These are phyloP conservation scores for Pholiota molesta DNA, from an alignment of 768 basidiomycete species.

Conservation along the genomic window DNA sequence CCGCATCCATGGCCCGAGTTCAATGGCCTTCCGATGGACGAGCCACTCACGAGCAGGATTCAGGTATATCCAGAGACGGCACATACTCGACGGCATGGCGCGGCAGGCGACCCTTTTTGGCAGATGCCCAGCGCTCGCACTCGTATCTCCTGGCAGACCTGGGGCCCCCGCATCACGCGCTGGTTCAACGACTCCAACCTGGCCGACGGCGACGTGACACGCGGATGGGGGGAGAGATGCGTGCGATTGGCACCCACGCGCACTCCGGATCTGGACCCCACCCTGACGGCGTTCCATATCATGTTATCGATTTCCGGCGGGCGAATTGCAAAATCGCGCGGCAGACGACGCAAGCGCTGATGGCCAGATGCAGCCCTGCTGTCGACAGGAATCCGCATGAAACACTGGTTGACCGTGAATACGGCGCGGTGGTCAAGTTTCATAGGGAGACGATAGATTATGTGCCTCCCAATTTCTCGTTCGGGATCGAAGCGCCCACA, in stretches of 20 bases:
- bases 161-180: not conserved
- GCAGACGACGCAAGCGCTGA: not conserved
- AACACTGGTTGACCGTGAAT: too few relatives aligned
- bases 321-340: not conserved
- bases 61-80: not conserved
- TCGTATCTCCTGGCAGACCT: not conserved
- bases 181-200: not conserved
- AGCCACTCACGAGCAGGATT: not conserved
- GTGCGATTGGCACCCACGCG: not conserved
- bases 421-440: too few relatives aligned
- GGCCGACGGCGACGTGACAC: not conserved
- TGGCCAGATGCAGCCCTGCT: not conserved
- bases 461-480: not conserved
- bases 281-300: not conserved
- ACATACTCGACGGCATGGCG: not conserved
- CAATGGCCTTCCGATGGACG: not conserved
- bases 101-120: not conserved
- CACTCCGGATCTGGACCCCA: not conserved
- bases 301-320: not conserved
- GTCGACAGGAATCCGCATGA: not conserved
- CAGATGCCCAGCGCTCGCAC: not conserved
- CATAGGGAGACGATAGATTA: not conserved
- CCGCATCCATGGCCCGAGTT: not conserved
- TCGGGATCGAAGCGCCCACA: not conserved
- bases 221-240: not conserved